These are phyloP conservation scores for Limonium bicolor DNA, from an alignment of 148 eudicot genomes.

Conservation along the genomic window DNA sequence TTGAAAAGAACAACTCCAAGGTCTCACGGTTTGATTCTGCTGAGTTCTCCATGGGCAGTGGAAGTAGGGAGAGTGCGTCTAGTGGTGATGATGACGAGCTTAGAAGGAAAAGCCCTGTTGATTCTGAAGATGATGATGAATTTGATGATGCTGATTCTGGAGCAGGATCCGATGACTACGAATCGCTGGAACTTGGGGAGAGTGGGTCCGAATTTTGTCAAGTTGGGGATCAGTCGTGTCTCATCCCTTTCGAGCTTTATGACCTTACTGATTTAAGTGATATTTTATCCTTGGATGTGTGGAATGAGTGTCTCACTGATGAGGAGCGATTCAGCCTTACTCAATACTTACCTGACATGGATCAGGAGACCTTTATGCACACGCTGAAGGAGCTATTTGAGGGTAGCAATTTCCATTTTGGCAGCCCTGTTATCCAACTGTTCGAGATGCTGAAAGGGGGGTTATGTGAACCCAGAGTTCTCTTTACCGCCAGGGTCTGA, in stretches of 20 bases:
- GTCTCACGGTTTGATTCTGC: constrained; percentile 39
- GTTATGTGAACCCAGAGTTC: constrained; percentile 88
- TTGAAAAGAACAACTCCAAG: constrained; percentile 77
- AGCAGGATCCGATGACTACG: constrained; percentile 93
- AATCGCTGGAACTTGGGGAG: constrained; percentile 83
- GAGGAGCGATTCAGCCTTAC: constrained; percentile 69
- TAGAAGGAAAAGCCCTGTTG: constrained; percentile 20
- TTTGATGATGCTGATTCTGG: constrained; percentile 96
- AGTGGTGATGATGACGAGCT: constrained; percentile 62
- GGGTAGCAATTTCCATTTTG: constrained; percentile 70
- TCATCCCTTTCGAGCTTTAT: constrained; percentile 75
- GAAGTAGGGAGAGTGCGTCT: constrained; percentile 69
- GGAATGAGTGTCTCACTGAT: constrained; percentile 85
- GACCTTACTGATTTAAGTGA: constrained; percentile 62
- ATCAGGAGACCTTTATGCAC: constrained; percentile 60
- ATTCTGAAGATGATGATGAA: constrained; percentile 67
- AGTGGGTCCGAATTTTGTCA: constrained; percentile 83
- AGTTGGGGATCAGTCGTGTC: constrained; percentile 77
- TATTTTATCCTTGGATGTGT: constrained; percentile 71
- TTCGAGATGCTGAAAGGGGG: constrained; percentile 90
- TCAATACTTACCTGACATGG: constrained; percentile 87
- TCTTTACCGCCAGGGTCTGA: constrained; percentile 69
- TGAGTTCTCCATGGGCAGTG: constrained; percentile 50
- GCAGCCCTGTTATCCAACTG: constrained; percentile 51
- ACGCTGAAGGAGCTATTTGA: constrained; percentile 80